Percentiles rank a stretch among this genome's conserved stretches.
Evolutionary conservation across 768 basidiomycete species (phyloP).

Genomic region (Rhizopogon sp.): DNA sequence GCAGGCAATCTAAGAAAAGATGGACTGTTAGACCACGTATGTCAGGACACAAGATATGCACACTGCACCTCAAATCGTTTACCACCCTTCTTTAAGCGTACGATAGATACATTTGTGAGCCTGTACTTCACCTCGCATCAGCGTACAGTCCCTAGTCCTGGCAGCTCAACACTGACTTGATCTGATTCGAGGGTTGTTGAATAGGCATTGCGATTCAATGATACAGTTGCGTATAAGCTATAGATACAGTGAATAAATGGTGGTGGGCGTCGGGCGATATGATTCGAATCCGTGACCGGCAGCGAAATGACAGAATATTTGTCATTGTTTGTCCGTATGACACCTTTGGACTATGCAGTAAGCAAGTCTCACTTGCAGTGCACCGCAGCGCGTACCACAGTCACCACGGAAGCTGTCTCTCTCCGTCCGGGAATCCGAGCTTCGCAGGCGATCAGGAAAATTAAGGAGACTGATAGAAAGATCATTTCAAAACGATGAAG

Average conservation of each 20-base stretch:
- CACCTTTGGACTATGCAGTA: too few relatives aligned
- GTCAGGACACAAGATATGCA: neutral
- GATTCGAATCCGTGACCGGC: too few relatives aligned
- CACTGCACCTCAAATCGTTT: conserved; percentile 86
- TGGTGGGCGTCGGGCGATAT: neutral
- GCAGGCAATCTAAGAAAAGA: conserved; percentile 72
- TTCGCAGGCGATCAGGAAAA: neutral
- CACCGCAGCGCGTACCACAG: neutral
- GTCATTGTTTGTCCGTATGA: neutral
- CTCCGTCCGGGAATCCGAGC: neutral
- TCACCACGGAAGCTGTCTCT: neutral
- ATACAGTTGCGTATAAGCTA: neutral
- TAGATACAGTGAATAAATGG: neutral
- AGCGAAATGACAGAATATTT: neutral
- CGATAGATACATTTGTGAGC: conserved; percentile 95
- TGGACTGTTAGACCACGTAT: neutral
- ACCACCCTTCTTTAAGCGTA: conserved; percentile 93
- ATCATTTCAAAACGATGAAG: conserved; percentile 54
- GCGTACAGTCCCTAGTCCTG: conserved; percentile 5
- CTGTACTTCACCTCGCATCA: conserved; percentile 34
- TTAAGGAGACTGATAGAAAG: neutral
- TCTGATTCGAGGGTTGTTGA: conserved; percentile 86
- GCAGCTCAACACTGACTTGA: conserved; percentile 50
- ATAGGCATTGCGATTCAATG: conserved; percentile 38
- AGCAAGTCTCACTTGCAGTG: neutral